Base-by-base conservation (phyloP, 257 asterid species). In the Catharanthus roseus region DNA sequence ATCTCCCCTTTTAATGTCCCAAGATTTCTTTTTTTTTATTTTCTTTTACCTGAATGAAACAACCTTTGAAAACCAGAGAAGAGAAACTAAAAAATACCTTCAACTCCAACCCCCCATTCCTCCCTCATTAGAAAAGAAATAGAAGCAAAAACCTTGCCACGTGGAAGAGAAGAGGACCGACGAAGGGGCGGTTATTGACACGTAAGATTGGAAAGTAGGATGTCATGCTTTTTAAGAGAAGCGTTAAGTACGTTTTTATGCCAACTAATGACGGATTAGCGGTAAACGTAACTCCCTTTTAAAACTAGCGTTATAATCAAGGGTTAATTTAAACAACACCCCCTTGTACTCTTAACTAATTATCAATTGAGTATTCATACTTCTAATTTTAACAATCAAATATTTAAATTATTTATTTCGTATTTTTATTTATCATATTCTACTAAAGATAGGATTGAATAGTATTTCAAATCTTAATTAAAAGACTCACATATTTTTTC, bases 211-310 rank as follows among this genome's bases (percentile, higher is more conserved):
- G 68, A 21, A 82, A 73, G 47, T 45, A 62, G 15, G 28, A 61
- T 45, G 58, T 67, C 72, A 28, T 36, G 34, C 36, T n/a, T 44
- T 31, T 68, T 39, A 67, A 36, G 76, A 57, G 72, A 73, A 44
- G 83, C 81, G 86, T 76, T 77, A 83, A 84, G 29, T 68, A 67
- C 84, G 88, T n/a, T 79, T 73, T 79, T 55, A 3, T 28, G 15
- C 72, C 72, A n/a, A 54, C 75, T 69, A 85, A 82, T 65, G 72
- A 76, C 38, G 13, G 45, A 70, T 77, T 75, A 82, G 72, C 71
- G 79, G 81, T 73, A 26, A 23, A 21, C 31, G 38, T 64, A 71
- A 68, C 71, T 57, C 55, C 23, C 44, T 71, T 19, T 74, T 56
- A 68, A 71, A 63, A n/a, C n/a, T n/a, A n/a, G n/a, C n/a, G n/a